These are phyloP conservation scores for Begonia fuchsioides DNA, from an alignment of 306 rosid genomes.

Conservation along the genomic window DNA sequence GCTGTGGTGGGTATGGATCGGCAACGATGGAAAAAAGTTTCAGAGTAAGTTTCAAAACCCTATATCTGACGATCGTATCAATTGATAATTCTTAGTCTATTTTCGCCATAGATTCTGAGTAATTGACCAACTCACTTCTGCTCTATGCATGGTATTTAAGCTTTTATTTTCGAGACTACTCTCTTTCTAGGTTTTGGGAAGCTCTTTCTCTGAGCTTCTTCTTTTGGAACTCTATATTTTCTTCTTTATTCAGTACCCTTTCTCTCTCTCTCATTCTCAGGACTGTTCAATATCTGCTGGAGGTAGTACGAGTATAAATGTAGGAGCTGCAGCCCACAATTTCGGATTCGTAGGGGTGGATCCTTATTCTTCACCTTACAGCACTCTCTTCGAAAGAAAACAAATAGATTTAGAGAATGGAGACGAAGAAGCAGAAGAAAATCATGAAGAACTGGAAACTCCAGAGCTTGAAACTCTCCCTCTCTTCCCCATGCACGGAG, in stretches of 20 bases:
- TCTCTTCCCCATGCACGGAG: constrained; percentile 87
- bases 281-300: constrained; percentile 58
- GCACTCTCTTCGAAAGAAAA: constrained; percentile 38
- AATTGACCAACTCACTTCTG: no score
- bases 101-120: no score
- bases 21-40: constrained; percentile 66
- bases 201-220: no score
- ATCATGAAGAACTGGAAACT: background rate
- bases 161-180: no score
- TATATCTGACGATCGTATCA: no score
- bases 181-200: no score
- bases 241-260: no score
- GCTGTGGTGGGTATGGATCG: constrained; percentile 62
- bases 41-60: constrained; percentile 61
- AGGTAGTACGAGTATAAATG: constrained; percentile 23
- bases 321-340: constrained; percentile 24
- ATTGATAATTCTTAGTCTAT: no score
- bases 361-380: constrained; percentile 35
- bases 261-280: constrained; percentile 20
- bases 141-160: no score
- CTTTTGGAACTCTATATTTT: no score
- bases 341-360: constrained; percentile 57
- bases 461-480: constrained; percentile 83
- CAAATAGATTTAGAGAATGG: constrained; percentile 6
- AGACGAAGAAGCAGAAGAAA: constrained; percentile 19